phyloP scores from a whole-genome alignment of 257 asterid genomes.

The Scutellaria galericulata region DNA sequence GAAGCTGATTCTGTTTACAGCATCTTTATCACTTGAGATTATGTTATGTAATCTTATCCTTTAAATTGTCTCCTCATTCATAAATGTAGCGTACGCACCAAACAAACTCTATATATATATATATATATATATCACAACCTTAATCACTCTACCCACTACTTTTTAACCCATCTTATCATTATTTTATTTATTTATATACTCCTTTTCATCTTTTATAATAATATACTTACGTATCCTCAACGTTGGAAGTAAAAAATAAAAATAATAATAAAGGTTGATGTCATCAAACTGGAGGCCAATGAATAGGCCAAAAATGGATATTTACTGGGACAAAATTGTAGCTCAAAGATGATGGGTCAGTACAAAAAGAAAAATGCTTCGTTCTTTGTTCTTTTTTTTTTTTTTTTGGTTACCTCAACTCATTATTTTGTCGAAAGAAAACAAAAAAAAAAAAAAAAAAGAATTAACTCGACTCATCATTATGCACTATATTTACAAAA shows the following conservation, averaged over 20 bases:
- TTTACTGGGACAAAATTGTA: no score
- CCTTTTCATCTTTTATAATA: neutral
- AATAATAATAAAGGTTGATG: neutral
- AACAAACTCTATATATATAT: slow-evolving; percentile 17
- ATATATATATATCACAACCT: neutral
- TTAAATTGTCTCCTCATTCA: slow-evolving; percentile 23
- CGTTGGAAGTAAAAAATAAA: neutral
- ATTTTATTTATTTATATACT: neutral
- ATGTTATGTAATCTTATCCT: neutral
- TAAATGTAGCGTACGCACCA: slow-evolving; percentile 38
- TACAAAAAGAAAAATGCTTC: no score
- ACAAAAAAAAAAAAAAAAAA: neutral
- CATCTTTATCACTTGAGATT: neutral
- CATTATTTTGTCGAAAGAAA: slow-evolving; percentile 14
- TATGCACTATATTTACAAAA: slow-evolving; percentile 45
- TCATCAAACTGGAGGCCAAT: neutral
- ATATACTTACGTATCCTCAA: neutral
- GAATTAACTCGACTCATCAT: slow-evolving; percentile 10
- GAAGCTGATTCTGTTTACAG: slow-evolving; percentile 34
- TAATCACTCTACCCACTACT: neutral
- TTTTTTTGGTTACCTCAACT: slow-evolving; percentile 10
- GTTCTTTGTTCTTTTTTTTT: no score
- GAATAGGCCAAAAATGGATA: neutral
- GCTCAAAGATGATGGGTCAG: no score
- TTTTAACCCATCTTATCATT: slow-evolving; percentile 27